Percentiles rank a stretch among this genome's conserved stretches.
These are phyloP conservation scores for Penicillium sp. DNA, from an alignment of 2,329 filamentous ascomycete genomes.

Conservation along the genomic window DNA sequence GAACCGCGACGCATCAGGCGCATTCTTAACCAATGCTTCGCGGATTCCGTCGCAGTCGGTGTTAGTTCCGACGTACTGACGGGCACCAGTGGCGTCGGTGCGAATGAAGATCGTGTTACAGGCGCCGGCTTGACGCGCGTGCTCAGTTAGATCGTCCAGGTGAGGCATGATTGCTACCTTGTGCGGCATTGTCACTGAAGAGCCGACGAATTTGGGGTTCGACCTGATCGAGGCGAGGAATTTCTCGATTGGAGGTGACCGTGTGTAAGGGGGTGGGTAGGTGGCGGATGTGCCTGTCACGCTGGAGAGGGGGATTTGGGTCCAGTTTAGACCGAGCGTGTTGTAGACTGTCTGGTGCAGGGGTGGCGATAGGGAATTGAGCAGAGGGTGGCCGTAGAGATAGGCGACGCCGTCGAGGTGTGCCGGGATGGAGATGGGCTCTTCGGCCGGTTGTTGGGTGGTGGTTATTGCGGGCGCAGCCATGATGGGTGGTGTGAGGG, in stretches of 20 bases:
- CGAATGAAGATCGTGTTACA: constrained; percentile 78
- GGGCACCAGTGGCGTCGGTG: constrained; percentile 46
- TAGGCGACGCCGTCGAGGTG: constrained; percentile 57
- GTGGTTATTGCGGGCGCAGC: constrained; percentile 22
- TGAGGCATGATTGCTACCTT: constrained; percentile 76
- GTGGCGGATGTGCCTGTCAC: constrained; percentile 33
- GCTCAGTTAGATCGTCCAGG: constrained; percentile 73
- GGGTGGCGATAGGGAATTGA: constrained; percentile 61
- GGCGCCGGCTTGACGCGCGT: constrained; percentile 74
- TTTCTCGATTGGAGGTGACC: constrained; percentile 39
- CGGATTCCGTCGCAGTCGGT: constrained; percentile 80
- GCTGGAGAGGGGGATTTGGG: constrained; percentile 52
- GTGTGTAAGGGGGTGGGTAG: constrained; percentile 40
- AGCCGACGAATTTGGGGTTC: constrained; percentile 57
- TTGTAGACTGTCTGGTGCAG: constrained; percentile 61
- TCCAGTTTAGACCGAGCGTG: constrained; percentile 56
- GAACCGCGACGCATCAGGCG: constrained; percentile 30
- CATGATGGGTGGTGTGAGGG: constrained; percentile 21
- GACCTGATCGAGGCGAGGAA: constrained; percentile 40
- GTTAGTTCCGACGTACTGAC: constrained; percentile 72
- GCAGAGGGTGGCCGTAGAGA: constrained; percentile 60
- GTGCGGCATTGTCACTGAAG: constrained; percentile 81
- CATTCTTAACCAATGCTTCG: constrained; percentile 69
- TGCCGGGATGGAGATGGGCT: constrained; percentile 35
- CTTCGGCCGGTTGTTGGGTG: constrained; percentile 27